These are phyloP conservation scores for Annulohypoxylon moriforme DNA, from an alignment of 495 filamentous ascomycete genomes.

Conservation along the genomic window DNA sequence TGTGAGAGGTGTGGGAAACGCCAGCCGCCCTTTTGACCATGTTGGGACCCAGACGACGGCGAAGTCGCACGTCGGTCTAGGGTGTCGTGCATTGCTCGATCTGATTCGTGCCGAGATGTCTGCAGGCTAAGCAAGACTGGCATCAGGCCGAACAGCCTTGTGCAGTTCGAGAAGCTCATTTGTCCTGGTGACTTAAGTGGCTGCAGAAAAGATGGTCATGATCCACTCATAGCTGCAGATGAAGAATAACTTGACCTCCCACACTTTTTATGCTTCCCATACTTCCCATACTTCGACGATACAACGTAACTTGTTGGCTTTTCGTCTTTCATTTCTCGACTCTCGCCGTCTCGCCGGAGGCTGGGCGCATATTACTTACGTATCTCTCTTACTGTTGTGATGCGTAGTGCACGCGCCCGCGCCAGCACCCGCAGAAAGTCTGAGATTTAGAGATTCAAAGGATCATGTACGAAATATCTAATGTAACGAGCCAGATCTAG, in stretches of 20 bases:
- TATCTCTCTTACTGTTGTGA: conserved; percentile 31
- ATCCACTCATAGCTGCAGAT: conserved; percentile 44
- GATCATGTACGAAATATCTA: conserved; percentile 40
- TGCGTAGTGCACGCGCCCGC: conserved; percentile 31
- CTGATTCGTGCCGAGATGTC: conserved; percentile 44
- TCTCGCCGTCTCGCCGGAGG: conserved; percentile 20
- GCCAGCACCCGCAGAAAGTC: conserved; percentile 23
- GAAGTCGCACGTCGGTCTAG: conserved; percentile 38
- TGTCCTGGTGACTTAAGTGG: conserved; percentile 50
- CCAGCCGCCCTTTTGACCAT: conserved; percentile 23
- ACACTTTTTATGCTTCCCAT: neutral
- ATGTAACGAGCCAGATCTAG: conserved; percentile 34
- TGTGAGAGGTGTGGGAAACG: conserved; percentile 24
- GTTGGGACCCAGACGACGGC: conserved; percentile 34
- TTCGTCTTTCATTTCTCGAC: conserved; percentile 17
- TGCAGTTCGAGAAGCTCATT: conserved; percentile 50
- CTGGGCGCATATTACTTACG: conserved; percentile 11
- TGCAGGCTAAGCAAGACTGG: conserved; percentile 46
- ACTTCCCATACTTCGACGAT: conserved; percentile 19
- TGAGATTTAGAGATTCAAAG: conserved; percentile 25
- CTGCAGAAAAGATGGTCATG: conserved; percentile 41
- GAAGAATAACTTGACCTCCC: conserved; percentile 30
- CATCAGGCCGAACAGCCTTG: conserved; percentile 50
- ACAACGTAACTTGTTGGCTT: conserved; percentile 41
- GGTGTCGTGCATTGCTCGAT: conserved; percentile 28